Conservation (phyloP, 2,329 filamentous ascomycete genomes). For the Zasmidium cellare region DNA sequence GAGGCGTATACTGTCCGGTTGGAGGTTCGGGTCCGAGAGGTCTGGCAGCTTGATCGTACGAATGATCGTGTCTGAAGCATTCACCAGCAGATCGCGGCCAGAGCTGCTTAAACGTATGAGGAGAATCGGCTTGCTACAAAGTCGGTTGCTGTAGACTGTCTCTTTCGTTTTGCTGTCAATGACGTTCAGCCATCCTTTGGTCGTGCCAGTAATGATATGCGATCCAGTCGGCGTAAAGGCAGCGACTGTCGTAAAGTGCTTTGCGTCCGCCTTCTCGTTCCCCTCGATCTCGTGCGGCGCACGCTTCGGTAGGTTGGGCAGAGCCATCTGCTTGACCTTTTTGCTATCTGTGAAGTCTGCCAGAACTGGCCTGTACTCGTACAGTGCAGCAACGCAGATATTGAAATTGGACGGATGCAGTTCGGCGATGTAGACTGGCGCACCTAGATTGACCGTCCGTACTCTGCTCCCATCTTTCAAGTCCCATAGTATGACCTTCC, state of each 20-base stretch:
- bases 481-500: conserved; percentile 96
- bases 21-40: conserved; percentile 61
- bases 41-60: conserved; percentile 89
- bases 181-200: conserved; percentile 94
- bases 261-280: conserved; percentile 88
- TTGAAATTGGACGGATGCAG: conserved; percentile 86
- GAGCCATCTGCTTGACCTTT: conserved; percentile 67
- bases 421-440: conserved; percentile 93
- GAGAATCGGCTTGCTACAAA: conserved; percentile 85
- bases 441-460: conserved; percentile 85
- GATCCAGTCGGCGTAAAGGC: conserved; percentile 84
- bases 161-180: conserved; percentile 79
- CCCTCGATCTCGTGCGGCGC: conserved; percentile 66
- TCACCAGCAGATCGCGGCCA: conserved; percentile 84
- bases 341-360: conserved; percentile 59
- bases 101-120: conserved; percentile 81
- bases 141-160: conserved; percentile 85
- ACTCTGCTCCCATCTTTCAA: conserved; percentile 70
- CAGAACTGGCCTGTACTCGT: conserved; percentile 87
- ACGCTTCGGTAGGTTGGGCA: conserved; percentile 81
- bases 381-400: conserved; percentile 86
- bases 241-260: conserved; percentile 90
- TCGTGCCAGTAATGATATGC: conserved; percentile 89
- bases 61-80: conserved; percentile 92
- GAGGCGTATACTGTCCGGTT: conserved; percentile 82